Percentiles rank a stretch among this genome's conserved stretches.
Conservation (phyloP, 169 alveolate species). For the Cryptosporidium canis region DNA sequence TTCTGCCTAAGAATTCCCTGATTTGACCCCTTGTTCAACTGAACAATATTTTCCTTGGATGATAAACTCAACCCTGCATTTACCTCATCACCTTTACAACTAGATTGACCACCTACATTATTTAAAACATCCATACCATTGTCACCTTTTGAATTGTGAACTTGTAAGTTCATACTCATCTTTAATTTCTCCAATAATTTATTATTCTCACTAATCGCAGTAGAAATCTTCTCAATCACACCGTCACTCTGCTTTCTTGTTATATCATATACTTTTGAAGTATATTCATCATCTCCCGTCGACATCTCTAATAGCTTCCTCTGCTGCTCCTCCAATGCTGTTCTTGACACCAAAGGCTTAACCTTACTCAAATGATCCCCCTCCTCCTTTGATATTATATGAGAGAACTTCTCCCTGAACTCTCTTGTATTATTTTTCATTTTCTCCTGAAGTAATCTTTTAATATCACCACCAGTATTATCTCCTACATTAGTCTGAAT, state of each 20-base stretch:
- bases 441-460: constrained; percentile 14
- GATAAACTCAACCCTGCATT: no score
- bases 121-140: background rate
- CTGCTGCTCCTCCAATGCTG: constrained; percentile 54
- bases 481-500: background rate
- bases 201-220: constrained; percentile 47
- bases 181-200: constrained; percentile 48
- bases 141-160: background rate
- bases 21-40: no score
- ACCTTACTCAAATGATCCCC: background rate
- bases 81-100: background rate
- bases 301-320: background rate
- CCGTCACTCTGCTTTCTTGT: constrained; percentile 60
- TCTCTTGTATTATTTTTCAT: constrained; percentile 2
- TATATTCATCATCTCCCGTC: background rate
- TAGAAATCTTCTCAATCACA: constrained; percentile 37
- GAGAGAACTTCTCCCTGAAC: background rate
- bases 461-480: background rate
- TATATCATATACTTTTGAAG: constrained; percentile 37
- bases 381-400: background rate
- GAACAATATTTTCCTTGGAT: background rate
- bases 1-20: no score
- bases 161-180: constrained; percentile 6
- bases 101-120: background rate
- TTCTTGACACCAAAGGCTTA: constrained; percentile 60